Evolutionary conservation across 768 basidiomycete species (phyloP), one percentile per base, ranked within the genome.

Genomic region (Russula compacta): DNA sequence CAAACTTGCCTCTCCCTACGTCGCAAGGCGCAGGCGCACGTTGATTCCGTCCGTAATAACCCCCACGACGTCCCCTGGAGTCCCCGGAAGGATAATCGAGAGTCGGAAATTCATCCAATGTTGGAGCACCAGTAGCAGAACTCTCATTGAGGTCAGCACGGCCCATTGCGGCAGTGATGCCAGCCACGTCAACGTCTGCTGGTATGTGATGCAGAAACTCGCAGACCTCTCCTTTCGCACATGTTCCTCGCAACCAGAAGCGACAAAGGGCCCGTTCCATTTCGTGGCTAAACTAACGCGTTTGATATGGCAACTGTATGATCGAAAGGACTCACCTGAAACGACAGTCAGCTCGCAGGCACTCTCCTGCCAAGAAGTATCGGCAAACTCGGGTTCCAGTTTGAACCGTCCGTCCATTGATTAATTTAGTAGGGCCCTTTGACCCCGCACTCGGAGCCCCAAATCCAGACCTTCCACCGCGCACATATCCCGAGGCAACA

Each of bases 201-300:
- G 92, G 92, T 5, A 95, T 76, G 71, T 91, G 89, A 70, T 97
- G 95, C 70, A 97, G 74, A 74, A 98, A 98, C 74, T 98, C 97
- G 82, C 95, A 98, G 65, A 81, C 83, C 59, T 95, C 94, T 57
- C 94, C 90, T 73, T 99, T 99, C 35, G 95, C 92, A 70, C 97
- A 99, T 48, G 93, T 93, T 6, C 95, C 95, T 53, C 95, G 83
- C 35, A 99, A 81, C 97, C 97, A 99, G 77, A 99, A 99, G 39
- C 97, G 87, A 75, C 90, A 94, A 21, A 98, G 72, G 1, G 95
- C 95, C 44, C 95, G 83, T 72, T 98, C 95, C 4, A 97, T 81
- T 69, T 98, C 95, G 70, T 97, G 95, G 67, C 95, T 97, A 66
- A 57, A 56, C 52, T 57, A 43, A 56, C 56, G 61, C 32, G 64